A percentile compares a stretch with the other conserved stretches of the same genome.
Evolutionary conservation across 2,329 filamentous ascomycete genomes (phyloP).

Genomic region (Talaromyces amestolkiae): DNA sequence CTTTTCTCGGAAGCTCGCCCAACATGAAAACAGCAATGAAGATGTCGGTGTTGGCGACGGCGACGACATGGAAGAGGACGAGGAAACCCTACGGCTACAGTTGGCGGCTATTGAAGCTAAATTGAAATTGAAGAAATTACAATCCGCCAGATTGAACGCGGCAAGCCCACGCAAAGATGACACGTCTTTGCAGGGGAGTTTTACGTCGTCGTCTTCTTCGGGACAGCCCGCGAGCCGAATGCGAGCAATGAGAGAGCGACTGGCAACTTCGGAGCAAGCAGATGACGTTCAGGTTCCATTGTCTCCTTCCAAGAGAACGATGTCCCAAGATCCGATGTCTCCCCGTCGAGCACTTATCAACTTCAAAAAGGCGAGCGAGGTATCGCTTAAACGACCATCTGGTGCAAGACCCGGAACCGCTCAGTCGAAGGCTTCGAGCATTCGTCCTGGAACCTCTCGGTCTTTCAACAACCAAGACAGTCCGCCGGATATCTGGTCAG

Average conservation of each 20-base stretch:
- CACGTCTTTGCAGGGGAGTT: conserved; percentile 3
- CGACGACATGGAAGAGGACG: conserved; percentile 72
- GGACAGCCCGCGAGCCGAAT: conserved; percentile 24
- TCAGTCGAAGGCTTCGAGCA: conserved; percentile 31
- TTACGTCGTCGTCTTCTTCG: conserved; percentile 19
- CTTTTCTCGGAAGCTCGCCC: conserved; percentile 29
- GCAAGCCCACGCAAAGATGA: conserved; percentile 27
- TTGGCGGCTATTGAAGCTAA: conserved; percentile 85
- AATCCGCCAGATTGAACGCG: conserved; percentile 38
- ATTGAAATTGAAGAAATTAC: conserved; percentile 81
- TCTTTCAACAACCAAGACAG: conserved; percentile 24
- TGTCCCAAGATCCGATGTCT: conserved; percentile 60
- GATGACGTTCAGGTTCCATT: conserved; percentile 66
- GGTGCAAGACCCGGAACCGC: conserved; percentile 30
- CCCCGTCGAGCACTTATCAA: conserved; percentile 78
- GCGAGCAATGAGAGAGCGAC: conserved; percentile 22
- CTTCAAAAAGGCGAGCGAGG: conserved; percentile 78
- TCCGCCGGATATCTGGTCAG: conserved; percentile 27
- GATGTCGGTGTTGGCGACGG: conserved; percentile 46
- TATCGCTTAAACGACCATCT: conserved; percentile 74
- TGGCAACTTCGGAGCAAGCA: conserved; percentile 11
- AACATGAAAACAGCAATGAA: conserved; percentile 28
- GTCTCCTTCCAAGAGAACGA: conserved; percentile 59
- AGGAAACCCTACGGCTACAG: conserved; percentile 83
- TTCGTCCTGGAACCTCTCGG: conserved; percentile 29